A percentile compares a stretch with the other conserved stretches of the same genome.
Conservation (phyloP, 345 rosid species). For the Euphorbia tirucalli region DNA sequence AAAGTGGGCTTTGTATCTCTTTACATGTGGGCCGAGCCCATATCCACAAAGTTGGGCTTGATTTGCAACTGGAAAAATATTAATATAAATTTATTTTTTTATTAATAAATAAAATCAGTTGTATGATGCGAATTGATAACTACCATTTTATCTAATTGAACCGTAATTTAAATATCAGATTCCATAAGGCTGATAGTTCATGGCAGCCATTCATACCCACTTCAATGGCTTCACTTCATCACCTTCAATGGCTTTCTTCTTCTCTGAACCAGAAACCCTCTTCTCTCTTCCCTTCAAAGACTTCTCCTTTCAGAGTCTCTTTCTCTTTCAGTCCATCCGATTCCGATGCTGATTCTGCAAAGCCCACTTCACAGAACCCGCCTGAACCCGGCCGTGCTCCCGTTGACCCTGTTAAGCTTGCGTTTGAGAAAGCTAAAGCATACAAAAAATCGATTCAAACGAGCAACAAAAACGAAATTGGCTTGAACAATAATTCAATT, state of each 20-base stretch:
- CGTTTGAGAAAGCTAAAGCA: constrained; percentile 62
- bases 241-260: constrained; percentile 40
- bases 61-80: too few species aligned
- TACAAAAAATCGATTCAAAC: constrained; percentile 36
- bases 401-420: constrained; percentile 53
- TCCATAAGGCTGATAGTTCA: too few species aligned
- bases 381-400: constrained; percentile 23
- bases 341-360: constrained; percentile 20
- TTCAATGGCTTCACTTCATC: constrained; percentile 21
- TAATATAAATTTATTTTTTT: too few species aligned
- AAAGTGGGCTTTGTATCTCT: too few species aligned
- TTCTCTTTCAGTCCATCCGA: constrained; percentile 31
- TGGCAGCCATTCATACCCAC: too few species aligned
- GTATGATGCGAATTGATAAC: too few species aligned
- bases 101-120: too few species aligned
- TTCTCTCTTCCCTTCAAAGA: constrained; percentile 30
- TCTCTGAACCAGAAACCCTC: constrained; percentile 27
- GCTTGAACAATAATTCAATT: constrained; percentile 5
- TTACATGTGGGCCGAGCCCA: too few species aligned
- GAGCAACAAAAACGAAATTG: not conserved
- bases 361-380: constrained; percentile 19
- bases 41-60: too few species aligned
- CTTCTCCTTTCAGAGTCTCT: constrained; percentile 27
- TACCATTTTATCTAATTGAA: too few species aligned
- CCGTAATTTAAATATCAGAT: too few species aligned